Evolutionary conservation across 805 yeast genomes (phyloP).

Genomic region (Candida mattraensis): DNA sequence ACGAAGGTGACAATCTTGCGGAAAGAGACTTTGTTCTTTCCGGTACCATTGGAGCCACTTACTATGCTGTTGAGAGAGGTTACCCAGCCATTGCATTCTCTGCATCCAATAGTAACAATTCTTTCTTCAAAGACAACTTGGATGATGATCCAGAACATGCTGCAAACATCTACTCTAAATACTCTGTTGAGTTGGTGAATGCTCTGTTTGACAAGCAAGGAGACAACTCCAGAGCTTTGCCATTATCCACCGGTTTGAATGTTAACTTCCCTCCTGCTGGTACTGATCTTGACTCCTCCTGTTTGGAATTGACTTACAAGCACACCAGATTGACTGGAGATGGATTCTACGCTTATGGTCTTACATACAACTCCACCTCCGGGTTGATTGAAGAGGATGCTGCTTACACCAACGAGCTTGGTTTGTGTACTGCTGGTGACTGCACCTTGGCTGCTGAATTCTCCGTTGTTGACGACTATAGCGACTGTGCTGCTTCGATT

Average conservation of each 20-base stretch:
- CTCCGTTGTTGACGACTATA: constrained; percentile 25
- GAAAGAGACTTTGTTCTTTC: constrained; percentile 43
- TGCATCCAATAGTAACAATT: constrained; percentile 51
- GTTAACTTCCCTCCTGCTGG: constrained; percentile 52
- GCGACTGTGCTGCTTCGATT: constrained; percentile 42
- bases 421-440: constrained; percentile 40
- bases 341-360: constrained; percentile 31
- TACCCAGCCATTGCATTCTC: constrained; percentile 51
- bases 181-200: constrained; percentile 40
- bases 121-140: constrained; percentile 48
- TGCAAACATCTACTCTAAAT: constrained; percentile 44
- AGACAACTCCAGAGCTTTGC: constrained; percentile 39
- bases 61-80: constrained; percentile 48
- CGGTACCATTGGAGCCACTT: constrained; percentile 55
- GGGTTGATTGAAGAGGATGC: constrained; percentile 26
- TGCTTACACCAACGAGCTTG: constrained; percentile 20
- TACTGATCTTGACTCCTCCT: constrained; percentile 35
- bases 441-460: constrained; percentile 46
- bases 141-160: constrained; percentile 41
- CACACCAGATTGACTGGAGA: constrained; percentile 48
- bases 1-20: constrained; percentile 50
- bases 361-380: constrained; percentile 41
- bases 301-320: constrained; percentile 44
- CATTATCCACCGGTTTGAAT: constrained; percentile 45
- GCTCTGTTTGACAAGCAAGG: constrained; percentile 41